Percentiles rank a stretch among this genome's conserved stretches.
phyloP scores from a whole-genome alignment of 2,329 filamentous ascomycete species.

The Calonectria crousiana region DNA sequence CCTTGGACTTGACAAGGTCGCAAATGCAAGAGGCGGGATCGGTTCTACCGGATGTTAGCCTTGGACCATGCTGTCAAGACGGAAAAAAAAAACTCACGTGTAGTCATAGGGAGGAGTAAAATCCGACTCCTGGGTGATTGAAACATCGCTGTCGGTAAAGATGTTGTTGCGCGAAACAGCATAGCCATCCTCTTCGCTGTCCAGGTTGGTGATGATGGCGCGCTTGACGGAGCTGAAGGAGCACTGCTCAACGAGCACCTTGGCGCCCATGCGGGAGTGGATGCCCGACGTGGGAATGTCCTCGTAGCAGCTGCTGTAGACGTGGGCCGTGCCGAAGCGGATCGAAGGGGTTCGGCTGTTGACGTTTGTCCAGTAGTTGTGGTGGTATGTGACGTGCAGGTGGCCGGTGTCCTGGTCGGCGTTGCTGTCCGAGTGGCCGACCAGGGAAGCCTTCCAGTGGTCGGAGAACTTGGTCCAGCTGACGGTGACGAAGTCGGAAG shows the following conservation, averaged over 20 bases:
- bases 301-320: slow-evolving; percentile 67
- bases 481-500: slow-evolving; percentile 64
- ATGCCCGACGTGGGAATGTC: slow-evolving; percentile 59
- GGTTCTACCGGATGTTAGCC: slow-evolving; percentile 17
- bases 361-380: slow-evolving; percentile 68
- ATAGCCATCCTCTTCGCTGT: slow-evolving; percentile 59
- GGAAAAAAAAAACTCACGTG: slow-evolving; percentile 40
- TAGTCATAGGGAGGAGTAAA: slow-evolving; percentile 52
- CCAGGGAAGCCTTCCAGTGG: slow-evolving; percentile 72
- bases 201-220: slow-evolving; percentile 55
- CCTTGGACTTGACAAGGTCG: slow-evolving; percentile 41
- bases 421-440: slow-evolving; percentile 68
- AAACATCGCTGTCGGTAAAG: slow-evolving; percentile 52
- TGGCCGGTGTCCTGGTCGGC: slow-evolving; percentile 65
- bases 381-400: slow-evolving; percentile 67
- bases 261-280: slow-evolving; percentile 65
- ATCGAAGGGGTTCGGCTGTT: slow-evolving; percentile 62
- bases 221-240: slow-evolving; percentile 59
- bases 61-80: too few species aligned
- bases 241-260: slow-evolving; percentile 65
- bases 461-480: slow-evolving; percentile 42
- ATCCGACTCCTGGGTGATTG: slow-evolving; percentile 50
- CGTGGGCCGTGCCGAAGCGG: slow-evolving; percentile 71
- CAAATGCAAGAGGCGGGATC: slow-evolving; percentile 39
- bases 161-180: slow-evolving; percentile 59